phyloP scores from a whole-genome alignment of 768 basidiomycete genomes.

The Rhodotorula paludigena region DNA sequence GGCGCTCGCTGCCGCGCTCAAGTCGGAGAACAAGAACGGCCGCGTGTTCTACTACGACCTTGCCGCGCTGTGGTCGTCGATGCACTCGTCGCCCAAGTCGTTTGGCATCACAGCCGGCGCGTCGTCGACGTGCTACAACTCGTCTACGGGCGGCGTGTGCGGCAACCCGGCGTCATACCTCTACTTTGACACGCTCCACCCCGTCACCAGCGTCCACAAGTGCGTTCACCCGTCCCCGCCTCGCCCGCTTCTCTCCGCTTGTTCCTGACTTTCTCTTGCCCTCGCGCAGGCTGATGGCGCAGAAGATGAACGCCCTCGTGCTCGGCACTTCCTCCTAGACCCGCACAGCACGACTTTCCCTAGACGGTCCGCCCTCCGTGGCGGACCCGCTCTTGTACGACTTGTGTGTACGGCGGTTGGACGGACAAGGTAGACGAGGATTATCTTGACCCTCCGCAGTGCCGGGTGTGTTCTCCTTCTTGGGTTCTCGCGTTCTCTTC shows the following conservation, averaged over 20 bases:
- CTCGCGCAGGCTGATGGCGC: slow-evolving; percentile 13
- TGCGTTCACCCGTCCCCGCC: not conserved
- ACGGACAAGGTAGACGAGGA: too few relatives aligned
- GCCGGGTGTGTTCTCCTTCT: not conserved
- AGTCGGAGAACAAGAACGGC: slow-evolving; percentile 3
- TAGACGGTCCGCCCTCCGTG: too few relatives aligned
- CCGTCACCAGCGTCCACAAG: slow-evolving; percentile 22
- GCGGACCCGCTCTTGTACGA: too few relatives aligned
- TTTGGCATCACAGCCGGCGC: slow-evolving; percentile 18
- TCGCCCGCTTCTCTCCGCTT: not conserved
- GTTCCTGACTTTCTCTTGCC: too few relatives aligned
- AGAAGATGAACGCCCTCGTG: slow-evolving; percentile 27
- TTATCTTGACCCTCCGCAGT: too few relatives aligned
- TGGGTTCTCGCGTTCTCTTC: not conserved
- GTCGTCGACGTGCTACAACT: slow-evolving; percentile 19
- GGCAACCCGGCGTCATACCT: slow-evolving; percentile 15
- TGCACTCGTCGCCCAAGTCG: not conserved
- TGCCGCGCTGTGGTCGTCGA: slow-evolving; percentile 16
- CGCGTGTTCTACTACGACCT: slow-evolving; percentile 22
- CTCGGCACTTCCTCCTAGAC: not conserved
- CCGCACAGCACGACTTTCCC: too few relatives aligned
- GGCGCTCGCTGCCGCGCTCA: slow-evolving; percentile 3
- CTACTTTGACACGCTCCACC: slow-evolving; percentile 39
- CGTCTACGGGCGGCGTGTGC: slow-evolving; percentile 19
- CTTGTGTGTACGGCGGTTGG: too few relatives aligned